Evolutionary conservation across 2,329 filamentous ascomycete species (phyloP), one percentile per base, ranked within the genome.

Genomic region (Elsinoe arachidis): DNA sequence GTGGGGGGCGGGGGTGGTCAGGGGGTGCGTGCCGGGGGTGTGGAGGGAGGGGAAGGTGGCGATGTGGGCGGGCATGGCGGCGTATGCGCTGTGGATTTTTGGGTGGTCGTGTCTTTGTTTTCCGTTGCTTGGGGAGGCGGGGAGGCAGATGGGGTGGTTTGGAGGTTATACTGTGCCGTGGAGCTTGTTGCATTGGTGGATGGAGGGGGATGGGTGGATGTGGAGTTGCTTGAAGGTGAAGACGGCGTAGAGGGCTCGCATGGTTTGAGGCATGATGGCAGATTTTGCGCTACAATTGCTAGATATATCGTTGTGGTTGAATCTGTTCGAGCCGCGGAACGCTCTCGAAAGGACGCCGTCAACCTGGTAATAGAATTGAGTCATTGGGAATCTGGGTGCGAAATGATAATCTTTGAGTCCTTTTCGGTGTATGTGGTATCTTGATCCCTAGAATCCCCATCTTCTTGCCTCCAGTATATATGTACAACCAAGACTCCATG

Each of bases 141-240:
- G 57, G 9, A 59, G 63, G 21, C 61, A 68, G 51, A 41, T 68
- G 12, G 66, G 65, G 2, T 68, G 41, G 41, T 46, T 46, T 23
- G n/a, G 41, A 11, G 3, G 26, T 9, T 46, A 46, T n/a, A 23
- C 17, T 26, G 41, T 26, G 21, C 41, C 41, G 21, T 46, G 41
- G 41, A 46, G 41, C n/a, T 2, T 19, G 10, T 23, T 46, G 26
- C 41, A 63, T 30, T 67, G 64, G 64, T 55, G 59, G 41, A 15
- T 23, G 21, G 21, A 14, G 9, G 41, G 41, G 12, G 41, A 46
- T 23, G 41, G 41, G 41, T 46, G 41, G 41, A 46, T 23, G 41
- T 46, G 41, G 41, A 10, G 10, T 6, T 46, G 41, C 19, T 46
- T 46, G 41, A 46, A 26, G 5, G 26, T 7, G 9, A 30, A 30